Percentiles rank a stretch among this genome's conserved stretches.
These are phyloP conservation scores for Stentor coeruleus DNA, from an alignment of 73 alveolate species.

Conservation along the genomic window DNA sequence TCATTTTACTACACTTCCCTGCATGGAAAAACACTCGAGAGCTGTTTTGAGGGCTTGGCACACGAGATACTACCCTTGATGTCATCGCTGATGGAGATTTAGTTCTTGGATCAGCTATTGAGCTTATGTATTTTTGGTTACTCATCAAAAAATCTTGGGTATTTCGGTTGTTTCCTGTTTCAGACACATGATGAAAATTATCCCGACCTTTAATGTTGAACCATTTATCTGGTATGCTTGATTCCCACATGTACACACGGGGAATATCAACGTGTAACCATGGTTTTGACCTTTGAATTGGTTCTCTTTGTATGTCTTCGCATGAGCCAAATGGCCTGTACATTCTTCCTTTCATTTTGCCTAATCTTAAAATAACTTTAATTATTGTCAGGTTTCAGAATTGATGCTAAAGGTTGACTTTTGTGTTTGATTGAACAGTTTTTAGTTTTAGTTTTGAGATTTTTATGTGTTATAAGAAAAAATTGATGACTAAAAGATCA, in stretches of 20 bases:
- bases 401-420: too few species aligned
- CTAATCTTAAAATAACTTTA: too few species aligned
- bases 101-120: not conserved
- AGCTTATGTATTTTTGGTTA: not conserved
- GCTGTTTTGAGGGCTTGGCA: not conserved
- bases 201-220: not conserved
- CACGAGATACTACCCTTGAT: not conserved
- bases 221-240: slow-evolving; percentile 19
- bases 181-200: slow-evolving; percentile 11
- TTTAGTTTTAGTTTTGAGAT: too few species aligned
- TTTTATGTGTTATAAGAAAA: too few species aligned
- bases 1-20: too few species aligned
- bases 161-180: slow-evolving; percentile 13
- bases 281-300: not conserved
- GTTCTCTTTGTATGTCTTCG: not conserved
- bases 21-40: too few species aligned
- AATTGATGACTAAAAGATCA: too few species aligned
- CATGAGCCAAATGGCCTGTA: not conserved
- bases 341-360: not conserved
- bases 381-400: too few species aligned
- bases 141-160: slow-evolving; percentile 9
- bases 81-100: not conserved
- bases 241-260: not conserved
- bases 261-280: not conserved
- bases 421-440: too few species aligned